phyloP scores from a whole-genome alignment of 208 protist species.

The Trypanosoma vivax region DNA sequence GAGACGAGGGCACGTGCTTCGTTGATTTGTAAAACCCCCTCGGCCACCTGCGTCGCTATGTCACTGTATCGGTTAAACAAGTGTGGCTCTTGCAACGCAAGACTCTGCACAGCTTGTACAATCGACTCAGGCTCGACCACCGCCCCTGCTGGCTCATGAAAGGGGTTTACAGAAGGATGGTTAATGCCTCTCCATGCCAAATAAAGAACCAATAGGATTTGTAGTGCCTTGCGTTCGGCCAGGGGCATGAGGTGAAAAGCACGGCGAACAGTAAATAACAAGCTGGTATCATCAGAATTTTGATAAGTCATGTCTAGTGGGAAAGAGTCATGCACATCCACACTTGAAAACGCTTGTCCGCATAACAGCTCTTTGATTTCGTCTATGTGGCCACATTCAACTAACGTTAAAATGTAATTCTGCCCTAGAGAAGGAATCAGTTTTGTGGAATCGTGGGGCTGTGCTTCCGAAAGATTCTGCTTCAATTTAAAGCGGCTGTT shows the following conservation, averaged over 20 bases:
- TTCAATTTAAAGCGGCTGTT: no score
- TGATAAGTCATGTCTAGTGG: no score
- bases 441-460: no score
- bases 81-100: conserved; percentile 5
- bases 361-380: no score
- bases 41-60: background rate
- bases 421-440: no score
- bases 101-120: conserved; percentile 1
- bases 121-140: conserved; percentile 1
- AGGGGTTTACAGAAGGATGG: background rate
- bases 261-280: no score
- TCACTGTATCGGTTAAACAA: conserved; percentile 6
- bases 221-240: conserved; percentile 16
- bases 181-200: conserved; percentile 5
- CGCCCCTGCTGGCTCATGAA: conserved; percentile 4
- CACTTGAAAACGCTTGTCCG: no score
- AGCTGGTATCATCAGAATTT: no score
- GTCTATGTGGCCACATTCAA: no score
- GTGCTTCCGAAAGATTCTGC: no score
- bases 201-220: conserved; percentile 10
- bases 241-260: conserved; percentile 15
- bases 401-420: no score
- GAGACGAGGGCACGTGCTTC: conserved; percentile 8
- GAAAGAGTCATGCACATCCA: no score
- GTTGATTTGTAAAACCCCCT: background rate